Evolutionary conservation across 768 basidiomycete genomes (phyloP).

Genomic region (Phanerodontia chrysosporium): DNA sequence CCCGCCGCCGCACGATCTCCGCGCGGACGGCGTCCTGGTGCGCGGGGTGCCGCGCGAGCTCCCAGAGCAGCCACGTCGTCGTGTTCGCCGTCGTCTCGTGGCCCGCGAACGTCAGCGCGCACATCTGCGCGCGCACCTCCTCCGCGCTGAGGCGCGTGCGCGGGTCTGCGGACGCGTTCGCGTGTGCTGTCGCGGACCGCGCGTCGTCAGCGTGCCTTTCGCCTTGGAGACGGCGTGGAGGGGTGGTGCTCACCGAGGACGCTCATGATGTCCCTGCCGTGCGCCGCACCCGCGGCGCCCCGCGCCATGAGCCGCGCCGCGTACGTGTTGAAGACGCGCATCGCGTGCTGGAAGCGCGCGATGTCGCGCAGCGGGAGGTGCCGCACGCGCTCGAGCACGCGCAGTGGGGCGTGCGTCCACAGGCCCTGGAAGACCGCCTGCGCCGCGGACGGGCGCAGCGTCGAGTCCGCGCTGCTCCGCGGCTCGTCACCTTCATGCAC

Average conservation of each 20-base stretch:
- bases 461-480: conserved; percentile 25
- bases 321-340: conserved; percentile 30
- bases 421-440: conserved; percentile 24
- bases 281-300: conserved; percentile 35
- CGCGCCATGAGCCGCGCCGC: conserved; percentile 42
- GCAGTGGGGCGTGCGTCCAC: conserved; percentile 26
- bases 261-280: conserved; percentile 50
- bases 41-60: conserved; percentile 24
- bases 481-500: not conserved
- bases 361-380: conserved; percentile 27
- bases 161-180: conserved; percentile 47
- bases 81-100: conserved; percentile 30
- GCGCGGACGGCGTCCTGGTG: conserved; percentile 23
- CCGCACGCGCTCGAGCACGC: conserved; percentile 21
- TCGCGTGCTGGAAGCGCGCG: conserved; percentile 24
- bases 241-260: conserved; percentile 39
- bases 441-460: conserved; percentile 18
- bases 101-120: conserved; percentile 12
- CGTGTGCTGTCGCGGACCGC: conserved; percentile 40
- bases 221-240: not conserved
- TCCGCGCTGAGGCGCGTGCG: conserved; percentile 32
- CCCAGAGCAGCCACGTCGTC: conserved; percentile 28
- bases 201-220: no score
- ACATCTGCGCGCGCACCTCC: conserved; percentile 26
- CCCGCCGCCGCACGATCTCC: conserved; percentile 24